Percentiles rank a stretch among this genome's conserved stretches.
Conservation (phyloP, 2,329 filamentous ascomycete genomes). For the Diaporthe vexans region DNA sequence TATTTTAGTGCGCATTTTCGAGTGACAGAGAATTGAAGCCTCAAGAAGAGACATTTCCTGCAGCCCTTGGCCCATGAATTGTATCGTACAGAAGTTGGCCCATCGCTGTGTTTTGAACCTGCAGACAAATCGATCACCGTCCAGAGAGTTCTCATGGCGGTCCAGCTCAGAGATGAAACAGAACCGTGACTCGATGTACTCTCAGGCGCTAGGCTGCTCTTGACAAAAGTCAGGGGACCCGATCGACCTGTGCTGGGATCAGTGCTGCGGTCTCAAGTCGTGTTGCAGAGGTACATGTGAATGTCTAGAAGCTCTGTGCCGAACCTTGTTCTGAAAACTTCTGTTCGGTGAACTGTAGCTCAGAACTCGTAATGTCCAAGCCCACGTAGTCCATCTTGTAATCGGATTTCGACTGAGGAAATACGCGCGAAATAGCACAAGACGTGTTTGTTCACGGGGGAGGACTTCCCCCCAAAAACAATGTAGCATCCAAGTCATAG, state of each 20-base stretch:
- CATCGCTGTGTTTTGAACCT: not conserved
- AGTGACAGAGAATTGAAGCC: no score
- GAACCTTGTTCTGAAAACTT: not conserved
- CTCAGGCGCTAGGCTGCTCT: not conserved
- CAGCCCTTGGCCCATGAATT: not conserved
- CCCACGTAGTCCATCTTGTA: not conserved
- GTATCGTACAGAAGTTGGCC: not conserved
- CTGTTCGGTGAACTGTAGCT: not conserved
- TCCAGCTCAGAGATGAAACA: not conserved
- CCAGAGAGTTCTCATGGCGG: not conserved
- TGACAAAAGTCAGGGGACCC: not conserved
- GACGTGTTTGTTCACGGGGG: not conserved
- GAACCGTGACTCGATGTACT: slow-evolving; percentile 8
- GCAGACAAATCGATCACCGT: not conserved
- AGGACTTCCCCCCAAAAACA: not conserved
- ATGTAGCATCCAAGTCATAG: not conserved
- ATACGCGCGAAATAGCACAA: not conserved
- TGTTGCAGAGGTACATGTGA: slow-evolving; percentile 4
- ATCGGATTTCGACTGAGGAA: not conserved
- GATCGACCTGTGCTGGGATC: slow-evolving; percentile 8
- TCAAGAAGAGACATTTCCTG: not conserved
- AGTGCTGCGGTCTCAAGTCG: slow-evolving; percentile 23
- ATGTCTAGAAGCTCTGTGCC: not conserved
- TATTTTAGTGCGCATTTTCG: not conserved
- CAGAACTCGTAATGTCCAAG: not conserved